phyloP scores from a whole-genome alignment of 495 filamentous ascomycete species.

The Aspergillus carlsbadensis region DNA sequence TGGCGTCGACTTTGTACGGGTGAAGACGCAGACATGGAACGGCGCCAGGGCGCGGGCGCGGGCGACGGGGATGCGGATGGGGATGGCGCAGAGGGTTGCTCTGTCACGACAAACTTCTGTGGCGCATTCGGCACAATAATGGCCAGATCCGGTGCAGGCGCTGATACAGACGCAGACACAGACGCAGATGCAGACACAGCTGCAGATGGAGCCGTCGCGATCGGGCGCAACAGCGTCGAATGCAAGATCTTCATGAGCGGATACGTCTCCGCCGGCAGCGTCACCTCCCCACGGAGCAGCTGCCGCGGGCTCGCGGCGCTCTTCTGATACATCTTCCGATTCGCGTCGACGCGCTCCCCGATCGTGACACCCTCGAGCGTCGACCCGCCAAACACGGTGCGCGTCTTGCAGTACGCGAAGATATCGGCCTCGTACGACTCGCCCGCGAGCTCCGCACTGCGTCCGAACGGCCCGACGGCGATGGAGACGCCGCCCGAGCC shows the following conservation, averaged over 20 bases:
- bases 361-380: conserved; percentile 84
- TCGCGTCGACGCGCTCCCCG: conserved; percentile 84
- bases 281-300: conserved; percentile 72
- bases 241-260: conserved; percentile 56
- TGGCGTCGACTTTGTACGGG: too few species aligned
- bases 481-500: conserved; percentile 92
- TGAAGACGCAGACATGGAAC: too few species aligned
- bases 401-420: conserved; percentile 93
- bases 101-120: neutral
- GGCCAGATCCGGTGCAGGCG: too few species aligned
- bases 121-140: neutral
- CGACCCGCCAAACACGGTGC: conserved; percentile 88
- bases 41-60: too few species aligned
- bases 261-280: conserved; percentile 73
- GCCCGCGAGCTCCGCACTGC: conserved; percentile 87
- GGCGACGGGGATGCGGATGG: neutral
- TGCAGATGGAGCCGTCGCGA: neutral
- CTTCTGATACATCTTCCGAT: conserved; percentile 84
- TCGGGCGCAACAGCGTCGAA: conserved; percentile 3
- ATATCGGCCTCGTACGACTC: conserved; percentile 79
- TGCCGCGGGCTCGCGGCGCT: conserved; percentile 72
- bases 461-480: conserved; percentile 83
- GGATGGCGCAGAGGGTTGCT: neutral
- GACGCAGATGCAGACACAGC: too few species aligned
- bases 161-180: too few species aligned